Evolutionary conservation across 2,329 filamentous ascomycete species (phyloP).

Genomic region (Escovopsis sp.): DNA sequence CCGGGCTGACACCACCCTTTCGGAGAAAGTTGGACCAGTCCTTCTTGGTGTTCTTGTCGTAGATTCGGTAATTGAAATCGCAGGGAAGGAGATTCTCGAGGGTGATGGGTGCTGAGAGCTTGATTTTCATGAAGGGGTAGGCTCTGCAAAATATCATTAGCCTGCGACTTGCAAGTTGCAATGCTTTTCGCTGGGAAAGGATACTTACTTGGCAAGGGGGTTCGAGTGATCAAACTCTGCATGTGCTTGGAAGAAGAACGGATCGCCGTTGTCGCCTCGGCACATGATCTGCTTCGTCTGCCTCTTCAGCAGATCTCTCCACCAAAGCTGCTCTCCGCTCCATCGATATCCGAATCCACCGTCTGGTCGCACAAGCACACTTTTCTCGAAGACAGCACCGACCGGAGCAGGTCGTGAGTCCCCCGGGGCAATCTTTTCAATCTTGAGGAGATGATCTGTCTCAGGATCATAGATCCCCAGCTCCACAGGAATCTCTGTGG

Average conservation of each 20-base stretch:
- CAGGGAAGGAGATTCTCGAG: constrained; percentile 90
- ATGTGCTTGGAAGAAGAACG: constrained; percentile 95
- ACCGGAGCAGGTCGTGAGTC: constrained; percentile 83
- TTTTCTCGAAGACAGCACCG: constrained; percentile 82
- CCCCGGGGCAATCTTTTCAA: constrained; percentile 91
- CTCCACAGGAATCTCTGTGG: constrained; percentile 91
- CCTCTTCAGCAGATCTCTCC: constrained; percentile 76
- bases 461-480: constrained; percentile 78
- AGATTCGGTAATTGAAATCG: constrained; percentile 98
- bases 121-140: constrained; percentile 90
- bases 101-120: constrained; percentile 82
- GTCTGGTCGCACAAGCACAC: constrained; percentile 74
- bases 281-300: constrained; percentile 82
- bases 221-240: constrained; percentile 73
- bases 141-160: constrained; percentile 31
- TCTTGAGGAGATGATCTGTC: constrained; percentile 84
- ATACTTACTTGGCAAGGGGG: constrained; percentile 54
- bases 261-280: constrained; percentile 70
- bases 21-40: constrained; percentile 98
- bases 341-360: constrained; percentile 94
- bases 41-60: constrained; percentile 96
- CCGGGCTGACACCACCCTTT: constrained; percentile 91
- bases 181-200: no score
- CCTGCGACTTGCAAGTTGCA: background rate
- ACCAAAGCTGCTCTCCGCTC: constrained; percentile 81